Conservation (phyloP, 176 grass and related monocot species). For the Puya raimondii region DNA sequence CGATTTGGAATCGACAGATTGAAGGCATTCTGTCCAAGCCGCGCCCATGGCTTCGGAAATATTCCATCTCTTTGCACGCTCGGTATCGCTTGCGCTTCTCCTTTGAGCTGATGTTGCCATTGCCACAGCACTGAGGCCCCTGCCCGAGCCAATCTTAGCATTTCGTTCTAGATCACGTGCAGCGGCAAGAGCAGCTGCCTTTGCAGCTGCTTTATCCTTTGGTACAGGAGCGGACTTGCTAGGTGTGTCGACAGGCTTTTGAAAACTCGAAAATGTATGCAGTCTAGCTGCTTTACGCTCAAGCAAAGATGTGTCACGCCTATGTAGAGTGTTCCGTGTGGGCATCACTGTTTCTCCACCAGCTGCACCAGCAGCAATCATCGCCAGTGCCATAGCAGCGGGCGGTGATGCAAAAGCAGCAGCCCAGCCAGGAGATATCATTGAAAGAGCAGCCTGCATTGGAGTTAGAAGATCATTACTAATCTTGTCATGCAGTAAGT, state of each 20-base stretch:
- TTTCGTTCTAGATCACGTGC: slow-evolving; percentile 80
- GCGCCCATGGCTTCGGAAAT: slow-evolving; percentile 92
- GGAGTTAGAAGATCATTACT: neutral
- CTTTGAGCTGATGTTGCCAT: slow-evolving; percentile 99
- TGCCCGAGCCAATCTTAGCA: slow-evolving; percentile 92
- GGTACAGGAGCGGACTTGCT: slow-evolving; percentile 48
- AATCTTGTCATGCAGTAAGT: neutral
- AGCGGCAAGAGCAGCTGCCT: slow-evolving; percentile 83
- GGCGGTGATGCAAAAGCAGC: slow-evolving; percentile 99
- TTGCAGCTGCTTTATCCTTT: slow-evolving; percentile 87
- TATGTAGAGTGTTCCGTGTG: slow-evolving; percentile 51
- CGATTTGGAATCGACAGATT: slow-evolving; percentile 63
- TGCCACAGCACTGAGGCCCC: slow-evolving; percentile 94
- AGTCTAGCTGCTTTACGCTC: slow-evolving; percentile 69
- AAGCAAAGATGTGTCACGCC: slow-evolving; percentile 52
- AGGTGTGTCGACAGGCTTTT: slow-evolving; percentile 56
- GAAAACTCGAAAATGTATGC: slow-evolving; percentile 75
- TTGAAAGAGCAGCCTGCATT: slow-evolving; percentile 62
- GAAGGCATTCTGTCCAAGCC: slow-evolving; percentile 90
- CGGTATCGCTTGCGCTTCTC: slow-evolving; percentile 71
- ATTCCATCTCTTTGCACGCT: slow-evolving; percentile 97
- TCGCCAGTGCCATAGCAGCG: slow-evolving; percentile 93
- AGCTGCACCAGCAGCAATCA: slow-evolving; percentile 93
- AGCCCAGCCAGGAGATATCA: slow-evolving; percentile 94
- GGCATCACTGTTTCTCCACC: slow-evolving; percentile 67